These are phyloP conservation scores for Anisogramma anomala DNA, from an alignment of 2,329 filamentous ascomycete species.

Conservation along the genomic window DNA sequence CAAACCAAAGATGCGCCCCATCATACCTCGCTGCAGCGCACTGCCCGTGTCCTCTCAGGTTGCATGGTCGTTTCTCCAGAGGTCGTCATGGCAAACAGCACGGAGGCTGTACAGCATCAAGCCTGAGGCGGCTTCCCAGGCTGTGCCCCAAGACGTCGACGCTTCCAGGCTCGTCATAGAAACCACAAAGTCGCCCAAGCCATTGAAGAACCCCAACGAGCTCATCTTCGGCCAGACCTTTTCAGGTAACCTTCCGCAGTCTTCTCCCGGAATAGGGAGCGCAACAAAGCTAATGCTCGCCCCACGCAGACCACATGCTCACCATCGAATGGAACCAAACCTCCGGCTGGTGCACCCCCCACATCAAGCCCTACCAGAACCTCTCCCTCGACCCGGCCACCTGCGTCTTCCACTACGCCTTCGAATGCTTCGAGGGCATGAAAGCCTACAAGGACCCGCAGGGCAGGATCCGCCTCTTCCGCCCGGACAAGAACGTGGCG, in stretches of 20 bases:
- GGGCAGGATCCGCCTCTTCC: constrained; percentile 74
- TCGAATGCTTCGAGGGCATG: constrained; percentile 98
- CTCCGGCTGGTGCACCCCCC: constrained; percentile 71
- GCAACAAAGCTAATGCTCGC: neutral
- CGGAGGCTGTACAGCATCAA: constrained; percentile 42
- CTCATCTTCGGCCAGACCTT: constrained; percentile 86
- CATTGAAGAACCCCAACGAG: constrained; percentile 61
- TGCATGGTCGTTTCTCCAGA: constrained; percentile 22
- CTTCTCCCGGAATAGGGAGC: neutral
- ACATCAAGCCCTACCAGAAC: constrained; percentile 91
- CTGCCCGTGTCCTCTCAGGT: constrained; percentile 22
- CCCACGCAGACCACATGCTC: constrained; percentile 79
- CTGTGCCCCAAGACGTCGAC: constrained; percentile 59
- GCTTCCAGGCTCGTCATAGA: constrained; percentile 63
- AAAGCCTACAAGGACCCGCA: constrained; percentile 90
- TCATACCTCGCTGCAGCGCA: constrained; percentile 30
- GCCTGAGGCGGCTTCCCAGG: constrained; percentile 35
- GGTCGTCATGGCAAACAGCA: constrained; percentile 23
- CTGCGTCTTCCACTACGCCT: constrained; percentile 97
- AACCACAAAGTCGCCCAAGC: constrained; percentile 64
- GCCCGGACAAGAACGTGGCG: constrained; percentile 92
- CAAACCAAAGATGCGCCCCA: constrained; percentile 39
- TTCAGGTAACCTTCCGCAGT: constrained; percentile 49
- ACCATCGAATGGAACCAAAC: constrained; percentile 82
- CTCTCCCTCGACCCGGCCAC: constrained; percentile 91